Conservation (phyloP, 2,329 filamentous ascomycete species). For the Neonectria sp. region DNA sequence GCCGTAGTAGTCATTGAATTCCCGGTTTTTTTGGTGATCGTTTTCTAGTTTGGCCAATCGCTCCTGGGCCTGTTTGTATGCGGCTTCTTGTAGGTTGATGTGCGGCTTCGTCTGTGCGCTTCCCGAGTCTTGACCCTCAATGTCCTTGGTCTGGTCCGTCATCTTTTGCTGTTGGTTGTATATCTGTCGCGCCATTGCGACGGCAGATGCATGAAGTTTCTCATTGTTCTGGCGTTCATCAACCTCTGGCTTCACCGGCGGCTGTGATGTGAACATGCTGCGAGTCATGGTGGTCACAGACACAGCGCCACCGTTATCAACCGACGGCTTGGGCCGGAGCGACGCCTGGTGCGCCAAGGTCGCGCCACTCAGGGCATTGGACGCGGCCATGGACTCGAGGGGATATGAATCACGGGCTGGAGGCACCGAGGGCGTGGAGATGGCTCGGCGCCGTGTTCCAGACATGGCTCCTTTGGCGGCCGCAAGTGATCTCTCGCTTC, state of each 20-base stretch:
- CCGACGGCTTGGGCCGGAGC: conserved; percentile 60
- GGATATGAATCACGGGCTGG: conserved; percentile 36
- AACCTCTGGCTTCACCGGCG: conserved; percentile 78
- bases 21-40: conserved; percentile 73
- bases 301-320: conserved; percentile 75
- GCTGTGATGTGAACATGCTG: conserved; percentile 84
- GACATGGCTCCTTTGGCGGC: conserved; percentile 86
- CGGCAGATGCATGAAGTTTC: conserved; percentile 83
- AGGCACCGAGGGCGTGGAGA: conserved; percentile 70
- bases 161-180: conserved; percentile 79
- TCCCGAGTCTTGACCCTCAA: conserved; percentile 52
- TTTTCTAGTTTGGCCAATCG: conserved; percentile 85
- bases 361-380: conserved; percentile 82
- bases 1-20: conserved; percentile 85
- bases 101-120: conserved; percentile 66
- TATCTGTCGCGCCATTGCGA: conserved; percentile 93
- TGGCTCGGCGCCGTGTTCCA: conserved; percentile 72
- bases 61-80: conserved; percentile 88
- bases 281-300: conserved; percentile 78
- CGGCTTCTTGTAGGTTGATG: conserved; percentile 84
- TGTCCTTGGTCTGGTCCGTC: conserved; percentile 65
- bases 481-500: conserved; percentile 76
- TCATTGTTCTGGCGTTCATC: conserved; percentile 83
- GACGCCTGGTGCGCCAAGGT: conserved; percentile 74
- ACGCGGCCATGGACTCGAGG: conserved; percentile 61